Conservation (phyloP, 2,329 filamentous ascomycete genomes). For the Arthrobotrys musiformis region DNA sequence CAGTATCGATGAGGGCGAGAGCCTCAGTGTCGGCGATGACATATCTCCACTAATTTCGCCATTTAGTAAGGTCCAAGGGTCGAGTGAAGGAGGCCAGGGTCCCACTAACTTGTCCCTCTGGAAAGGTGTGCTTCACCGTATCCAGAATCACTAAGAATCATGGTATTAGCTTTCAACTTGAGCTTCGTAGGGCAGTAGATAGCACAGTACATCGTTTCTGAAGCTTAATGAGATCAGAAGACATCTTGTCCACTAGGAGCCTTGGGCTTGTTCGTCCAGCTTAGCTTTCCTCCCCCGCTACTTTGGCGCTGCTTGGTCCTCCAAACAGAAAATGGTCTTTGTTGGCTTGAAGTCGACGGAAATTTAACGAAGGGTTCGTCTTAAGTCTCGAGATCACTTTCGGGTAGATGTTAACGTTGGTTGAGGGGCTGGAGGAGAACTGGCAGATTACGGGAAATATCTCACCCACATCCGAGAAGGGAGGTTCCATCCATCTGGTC, state of each 20-base stretch:
- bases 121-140: conserved; percentile 28
- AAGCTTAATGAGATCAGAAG: conserved; percentile 49
- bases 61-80: background rate
- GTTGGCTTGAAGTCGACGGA: background rate
- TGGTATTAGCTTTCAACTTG: background rate
- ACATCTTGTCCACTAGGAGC: conserved; percentile 37
- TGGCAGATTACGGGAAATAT: conserved; percentile 51
- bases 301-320: background rate
- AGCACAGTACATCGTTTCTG: conserved; percentile 35
- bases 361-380: conserved; percentile 16
- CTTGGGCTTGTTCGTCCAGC: background rate
- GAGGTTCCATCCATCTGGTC: conserved; percentile 49
- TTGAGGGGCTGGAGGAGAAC: conserved; percentile 44
- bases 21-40: conserved; percentile 86
- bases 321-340: background rate
- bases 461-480: conserved; percentile 53
- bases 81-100: background rate
- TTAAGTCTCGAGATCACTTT: conserved; percentile 1
- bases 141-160: conserved; percentile 33
- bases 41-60: conserved; percentile 83
- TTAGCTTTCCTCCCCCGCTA: conserved; percentile 21
- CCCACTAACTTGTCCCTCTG: conserved; percentile 40
- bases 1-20: conserved; percentile 87
- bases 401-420: conserved; percentile 6
- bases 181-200: background rate